Percentiles rank a stretch among this genome's conserved stretches.
Evolutionary conservation across 306 rosid species (phyloP).

Genomic region (Rubus parviflorus): DNA sequence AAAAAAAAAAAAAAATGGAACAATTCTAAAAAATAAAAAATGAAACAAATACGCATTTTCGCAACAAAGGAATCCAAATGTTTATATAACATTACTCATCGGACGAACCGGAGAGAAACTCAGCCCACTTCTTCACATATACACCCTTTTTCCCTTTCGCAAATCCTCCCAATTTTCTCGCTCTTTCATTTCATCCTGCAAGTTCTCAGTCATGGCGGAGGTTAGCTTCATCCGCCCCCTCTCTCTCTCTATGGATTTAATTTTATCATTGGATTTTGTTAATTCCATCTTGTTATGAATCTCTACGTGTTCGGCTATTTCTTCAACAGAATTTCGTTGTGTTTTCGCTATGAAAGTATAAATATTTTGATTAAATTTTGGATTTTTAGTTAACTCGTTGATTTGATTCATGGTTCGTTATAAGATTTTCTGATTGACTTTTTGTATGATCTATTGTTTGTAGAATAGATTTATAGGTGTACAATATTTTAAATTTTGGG

Average conservation of each 20-base stretch:
- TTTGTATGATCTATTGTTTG: background rate
- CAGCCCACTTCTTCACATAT: background rate
- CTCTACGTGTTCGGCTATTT: background rate
- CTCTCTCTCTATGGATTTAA: background rate
- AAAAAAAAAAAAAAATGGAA: too few relatives aligned
- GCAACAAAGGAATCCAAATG: background rate
- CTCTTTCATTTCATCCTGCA: background rate
- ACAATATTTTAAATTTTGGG: background rate
- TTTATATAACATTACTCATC: background rate
- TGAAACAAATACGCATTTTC: background rate
- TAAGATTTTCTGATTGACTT: background rate
- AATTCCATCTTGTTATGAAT: background rate
- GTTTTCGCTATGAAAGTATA: too few relatives aligned
- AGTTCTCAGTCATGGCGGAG: constrained; percentile 22
- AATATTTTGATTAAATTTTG: background rate
- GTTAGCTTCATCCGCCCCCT: background rate
- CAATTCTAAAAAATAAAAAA: background rate
- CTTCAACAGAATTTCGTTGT: background rate
- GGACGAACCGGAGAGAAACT: background rate
- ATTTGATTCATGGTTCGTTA: background rate
- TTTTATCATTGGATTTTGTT: background rate
- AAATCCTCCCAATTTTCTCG: background rate
- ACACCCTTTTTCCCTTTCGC: background rate
- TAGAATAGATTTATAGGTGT: background rate
- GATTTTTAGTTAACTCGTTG: background rate